These are phyloP conservation scores for Lecanoromycetidae sp. DNA, from an alignment of 2,329 filamentous ascomycete genomes.

Conservation along the genomic window DNA sequence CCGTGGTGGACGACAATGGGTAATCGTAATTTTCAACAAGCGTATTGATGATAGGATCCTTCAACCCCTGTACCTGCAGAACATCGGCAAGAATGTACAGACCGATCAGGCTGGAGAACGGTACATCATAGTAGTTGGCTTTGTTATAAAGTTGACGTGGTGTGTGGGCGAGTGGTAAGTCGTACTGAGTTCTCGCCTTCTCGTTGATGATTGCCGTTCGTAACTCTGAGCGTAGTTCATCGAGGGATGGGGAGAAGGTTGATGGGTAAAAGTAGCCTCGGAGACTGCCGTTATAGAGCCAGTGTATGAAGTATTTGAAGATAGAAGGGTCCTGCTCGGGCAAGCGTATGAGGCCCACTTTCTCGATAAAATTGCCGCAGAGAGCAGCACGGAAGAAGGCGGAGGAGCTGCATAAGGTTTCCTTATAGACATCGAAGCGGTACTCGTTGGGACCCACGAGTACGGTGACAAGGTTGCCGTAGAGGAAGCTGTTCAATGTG, in stretches of 20 bases:
- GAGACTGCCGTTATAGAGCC: conserved; percentile 32
- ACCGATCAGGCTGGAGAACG: not conserved
- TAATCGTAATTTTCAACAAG: not conserved
- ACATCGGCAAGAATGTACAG: not conserved
- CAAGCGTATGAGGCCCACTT: conserved; percentile 33
- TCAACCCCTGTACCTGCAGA: not conserved
- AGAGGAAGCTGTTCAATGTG: too few relatives aligned
- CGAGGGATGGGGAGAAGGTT: not conserved
- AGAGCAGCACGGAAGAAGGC: conserved; percentile 31
- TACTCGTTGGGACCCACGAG: conserved; percentile 34
- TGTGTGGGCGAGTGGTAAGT: not conserved
- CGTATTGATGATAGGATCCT: not conserved
- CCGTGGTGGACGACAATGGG: not conserved
- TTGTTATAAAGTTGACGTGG: not conserved
- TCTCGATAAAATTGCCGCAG: conserved; percentile 5
- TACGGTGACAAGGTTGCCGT: conserved; percentile 24
- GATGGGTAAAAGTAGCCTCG: not conserved
- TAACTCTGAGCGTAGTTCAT: not conserved
- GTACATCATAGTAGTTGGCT: not conserved
- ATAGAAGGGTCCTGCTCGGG: conserved; percentile 40
- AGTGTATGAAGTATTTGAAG: conserved; percentile 43
- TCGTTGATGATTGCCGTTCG: not conserved
- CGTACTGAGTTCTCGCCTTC: not conserved
- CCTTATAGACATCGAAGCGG: conserved; percentile 34
- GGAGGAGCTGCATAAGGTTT: conserved; percentile 37